Conservation (phyloP, 164 flowering plant genomes). For the Amborella trichopoda region DNA sequence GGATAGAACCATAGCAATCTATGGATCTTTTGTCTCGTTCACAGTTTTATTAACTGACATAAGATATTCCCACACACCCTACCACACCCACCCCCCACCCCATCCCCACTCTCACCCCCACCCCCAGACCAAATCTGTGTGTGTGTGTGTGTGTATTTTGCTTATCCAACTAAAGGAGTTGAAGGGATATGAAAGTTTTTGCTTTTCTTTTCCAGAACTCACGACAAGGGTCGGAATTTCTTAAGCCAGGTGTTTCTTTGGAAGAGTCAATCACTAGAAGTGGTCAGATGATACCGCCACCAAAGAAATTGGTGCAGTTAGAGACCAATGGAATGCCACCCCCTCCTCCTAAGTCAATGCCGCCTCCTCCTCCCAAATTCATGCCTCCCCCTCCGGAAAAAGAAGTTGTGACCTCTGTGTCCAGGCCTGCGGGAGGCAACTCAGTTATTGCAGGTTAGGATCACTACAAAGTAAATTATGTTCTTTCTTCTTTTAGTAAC, state of each 20-base stretch:
- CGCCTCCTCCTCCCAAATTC: slow-evolving; percentile 40
- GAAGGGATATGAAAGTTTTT: slow-evolving; percentile 8
- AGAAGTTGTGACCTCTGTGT: not conserved
- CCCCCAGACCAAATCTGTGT: too few species aligned
- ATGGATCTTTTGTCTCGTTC: too few species aligned
- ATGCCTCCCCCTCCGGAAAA: slow-evolving; percentile 10
- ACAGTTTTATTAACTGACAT: too few species aligned
- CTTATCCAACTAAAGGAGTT: too few species aligned
- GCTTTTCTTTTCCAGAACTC: slow-evolving; percentile 22
- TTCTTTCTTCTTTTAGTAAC: not conserved
- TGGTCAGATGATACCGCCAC: slow-evolving; percentile 42
- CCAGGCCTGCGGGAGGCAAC: not conserved
- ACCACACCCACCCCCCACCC: too few species aligned
- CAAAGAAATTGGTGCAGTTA: slow-evolving; percentile 41
- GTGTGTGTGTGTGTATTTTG: too few species aligned
- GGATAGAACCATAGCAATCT: too few species aligned
- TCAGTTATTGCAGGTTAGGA: too few species aligned
- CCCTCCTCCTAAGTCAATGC: slow-evolving; percentile 38
- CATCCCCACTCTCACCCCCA: too few species aligned
- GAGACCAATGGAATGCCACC: slow-evolving; percentile 35
- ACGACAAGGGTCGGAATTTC: slow-evolving; percentile 40
- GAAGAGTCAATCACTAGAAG: slow-evolving; percentile 23
- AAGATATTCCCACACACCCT: too few species aligned
- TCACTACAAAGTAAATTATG: not conserved
- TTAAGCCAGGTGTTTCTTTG: slow-evolving; percentile 23